A percentile compares a stretch with the other conserved stretches of the same genome.
Evolutionary conservation across 768 basidiomycete species (phyloP).

Genomic region (Suillus tomentosus): DNA sequence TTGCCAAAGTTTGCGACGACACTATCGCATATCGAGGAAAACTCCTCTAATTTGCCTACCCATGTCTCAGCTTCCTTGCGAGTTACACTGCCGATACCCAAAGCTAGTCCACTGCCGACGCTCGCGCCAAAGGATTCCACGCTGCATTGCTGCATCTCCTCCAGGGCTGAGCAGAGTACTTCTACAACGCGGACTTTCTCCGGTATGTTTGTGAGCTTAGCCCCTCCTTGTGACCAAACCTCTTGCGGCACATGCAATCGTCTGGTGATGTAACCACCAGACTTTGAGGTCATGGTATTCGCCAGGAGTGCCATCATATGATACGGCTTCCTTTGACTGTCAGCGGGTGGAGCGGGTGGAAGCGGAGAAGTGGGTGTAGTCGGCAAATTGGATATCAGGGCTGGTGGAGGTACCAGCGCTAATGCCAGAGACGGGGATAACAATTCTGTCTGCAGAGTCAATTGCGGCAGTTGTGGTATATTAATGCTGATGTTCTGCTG

Average conservation of each 20-base stretch:
- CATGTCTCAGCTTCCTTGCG: conserved; percentile 79
- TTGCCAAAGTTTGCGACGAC: conserved; percentile 82
- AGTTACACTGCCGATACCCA: conserved; percentile 77
- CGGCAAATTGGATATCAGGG: conserved; percentile 58
- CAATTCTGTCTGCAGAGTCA: conserved; percentile 54
- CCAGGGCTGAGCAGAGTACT: conserved; percentile 74
- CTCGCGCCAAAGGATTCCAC: conserved; percentile 77
- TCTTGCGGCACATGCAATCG: conserved; percentile 85
- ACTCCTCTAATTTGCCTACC: conserved; percentile 78
- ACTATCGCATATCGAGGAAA: conserved; percentile 75
- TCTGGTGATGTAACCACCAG: conserved; percentile 88
- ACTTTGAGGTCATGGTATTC: conserved; percentile 73
- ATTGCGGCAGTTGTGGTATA: conserved; percentile 49
- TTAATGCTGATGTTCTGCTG: conserved; percentile 47
- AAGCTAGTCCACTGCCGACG: conserved; percentile 69
- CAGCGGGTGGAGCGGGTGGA: conserved; percentile 69
- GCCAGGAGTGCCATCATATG: conserved; percentile 85
- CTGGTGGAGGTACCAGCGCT: conserved; percentile 46
- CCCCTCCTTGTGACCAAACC: conserved; percentile 90
- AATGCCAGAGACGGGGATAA: conserved; percentile 39
- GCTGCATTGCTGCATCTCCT: conserved; percentile 73
- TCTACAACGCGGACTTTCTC: conserved; percentile 88
- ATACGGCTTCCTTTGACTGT: conserved; percentile 82
- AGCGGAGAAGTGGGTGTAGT: conserved; percentile 79
- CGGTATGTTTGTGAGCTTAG: conserved; percentile 76